Conservation (phyloP, 139 green algal species). For the Raphidocelis subcapitata region DNA sequence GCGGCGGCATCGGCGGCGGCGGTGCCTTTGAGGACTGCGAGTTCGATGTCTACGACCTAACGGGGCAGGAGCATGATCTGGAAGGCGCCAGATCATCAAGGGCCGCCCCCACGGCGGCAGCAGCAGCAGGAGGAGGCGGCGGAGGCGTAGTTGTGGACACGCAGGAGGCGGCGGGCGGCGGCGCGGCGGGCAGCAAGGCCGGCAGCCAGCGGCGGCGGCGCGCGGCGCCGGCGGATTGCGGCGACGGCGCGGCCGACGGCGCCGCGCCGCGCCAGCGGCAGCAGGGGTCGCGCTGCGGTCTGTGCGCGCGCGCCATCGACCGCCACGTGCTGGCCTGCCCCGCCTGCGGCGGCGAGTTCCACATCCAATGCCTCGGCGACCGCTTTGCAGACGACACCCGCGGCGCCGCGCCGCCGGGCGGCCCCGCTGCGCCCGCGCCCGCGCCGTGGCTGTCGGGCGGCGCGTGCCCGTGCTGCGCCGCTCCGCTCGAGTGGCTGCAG, state of each 20-base stretch:
- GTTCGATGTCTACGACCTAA: background rate
- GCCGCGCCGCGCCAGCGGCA: constrained; percentile 8
- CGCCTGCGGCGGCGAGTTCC: constrained; percentile 32
- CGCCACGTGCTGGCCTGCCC: constrained; percentile 42
- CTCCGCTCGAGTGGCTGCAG: background rate
- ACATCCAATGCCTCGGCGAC: constrained; percentile 55
- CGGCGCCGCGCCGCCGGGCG: constrained; percentile 22
- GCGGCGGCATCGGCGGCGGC: background rate
- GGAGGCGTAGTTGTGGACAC: background rate
- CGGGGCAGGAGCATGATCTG: too few species aligned
- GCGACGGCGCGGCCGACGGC: background rate
- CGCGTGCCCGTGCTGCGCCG: constrained; percentile 1
- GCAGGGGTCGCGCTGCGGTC: constrained; percentile 1
- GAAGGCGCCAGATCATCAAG: too few species aligned
- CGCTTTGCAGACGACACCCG: background rate
- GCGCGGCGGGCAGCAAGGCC: background rate
- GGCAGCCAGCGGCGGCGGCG: background rate
- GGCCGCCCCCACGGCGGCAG: too few species aligned
- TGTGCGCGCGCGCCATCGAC: constrained; percentile 37
- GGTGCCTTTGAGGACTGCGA: background rate
- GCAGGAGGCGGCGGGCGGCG: background rate
- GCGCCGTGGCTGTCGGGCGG: background rate
- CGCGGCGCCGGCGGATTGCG: background rate
- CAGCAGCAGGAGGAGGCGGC: background rate
- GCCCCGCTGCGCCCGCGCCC: background rate